Base-by-base conservation (phyloP, 805 yeast species). In the Pichia kluyveri region DNA sequence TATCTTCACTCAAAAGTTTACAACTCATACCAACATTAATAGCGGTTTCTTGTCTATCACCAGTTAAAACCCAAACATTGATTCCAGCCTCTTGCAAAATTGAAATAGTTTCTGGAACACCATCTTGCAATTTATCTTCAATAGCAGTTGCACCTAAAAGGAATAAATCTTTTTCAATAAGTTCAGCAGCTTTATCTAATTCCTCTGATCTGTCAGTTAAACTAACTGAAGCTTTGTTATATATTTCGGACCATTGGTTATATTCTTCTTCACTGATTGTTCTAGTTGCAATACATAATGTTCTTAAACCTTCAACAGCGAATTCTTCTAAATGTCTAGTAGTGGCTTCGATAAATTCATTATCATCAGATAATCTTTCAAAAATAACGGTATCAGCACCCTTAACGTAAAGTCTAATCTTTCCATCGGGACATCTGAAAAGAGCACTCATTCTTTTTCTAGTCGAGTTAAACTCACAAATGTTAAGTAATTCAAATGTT, bases 1-100 rank as follows among this genome's bases (percentile, higher is more conserved):
- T 93, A 60, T 93, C 99, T 64, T 93, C 99, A 60, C 93, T 83
- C 42, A 93, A 68, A 42, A 93, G 72, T 61, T 86, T 88, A 71
- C 99, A 95, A 58, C 96, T 87, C 97, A 93, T 89, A 51, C 99
- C 99, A 60, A 93, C 93, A 63, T 93, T 93, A 55, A 93, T 86
- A 0, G 99, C 99, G 14, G 99, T 93, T 65, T 93, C 99, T 64
- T 95, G 99, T 65, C 96, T 78, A 62, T 93, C 99, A 57, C 99
- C 99, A 2, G 99, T 93, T 44, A 93, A 71, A 26, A 93, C 97
- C 99, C 99, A 93, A 17, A 93, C 79, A 63, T 89, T 91, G 54
- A 95, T 90, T 15, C 98, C 98, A 0, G 99, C 99, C 48, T 85
- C 88, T 63, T 95, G 99, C 48, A 93, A 73, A 7, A 95, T 86